Evolutionary conservation across 2,329 filamentous ascomycete genomes (phyloP), one percentile per base, ranked within the genome.

Genomic region (Aureobasidium leucospermi): DNA sequence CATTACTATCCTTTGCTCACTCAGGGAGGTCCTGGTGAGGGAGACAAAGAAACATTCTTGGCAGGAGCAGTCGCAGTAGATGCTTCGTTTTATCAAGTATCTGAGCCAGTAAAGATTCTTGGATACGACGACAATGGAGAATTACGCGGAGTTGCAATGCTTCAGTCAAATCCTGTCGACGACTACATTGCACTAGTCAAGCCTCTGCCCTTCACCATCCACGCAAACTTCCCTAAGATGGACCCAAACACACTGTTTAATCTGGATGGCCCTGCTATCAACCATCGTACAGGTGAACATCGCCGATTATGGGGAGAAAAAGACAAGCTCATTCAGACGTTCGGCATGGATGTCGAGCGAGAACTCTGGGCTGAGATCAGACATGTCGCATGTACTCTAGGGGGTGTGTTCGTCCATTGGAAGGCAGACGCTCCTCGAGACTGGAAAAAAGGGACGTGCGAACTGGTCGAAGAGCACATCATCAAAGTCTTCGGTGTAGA

Each of bases 21-120:
- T 2, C 77, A 79, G 65, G 77, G 77, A 39, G 77, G 74, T 8
- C 69, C 74, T 0, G 78, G 78, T 13, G 73, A 79, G 65, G 78
- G 78, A 9, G 78, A 80, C 66, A 80, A 80, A 63, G 78, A 80
- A 64, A 80, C 77, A 0, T 80, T 80, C 63, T 65, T 77, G 15
- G 70, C 74, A 5, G 78, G 77, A 7, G 76, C 78, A 8, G 62
- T 73, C 3, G 74, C 69, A 10, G 65, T 77, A 1, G 65, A 68
- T 4, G 68, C 73, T 6, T 64, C 72, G 1, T 78, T 74, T 63
- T 77, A 78, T 62, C 69, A 74, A 39, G 76, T 79, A 42, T 31
- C 38, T 28, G 45, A 59, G 10, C 60, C 59, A 3, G 69, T 67
- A 47, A 53, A 49, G 9, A 57, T 59, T 8, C 51, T 63, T 9